Evolutionary conservation across 441 rosid species (phyloP), one percentile per base, ranked within the genome.

Genomic region (Jatropha podagrica): DNA sequence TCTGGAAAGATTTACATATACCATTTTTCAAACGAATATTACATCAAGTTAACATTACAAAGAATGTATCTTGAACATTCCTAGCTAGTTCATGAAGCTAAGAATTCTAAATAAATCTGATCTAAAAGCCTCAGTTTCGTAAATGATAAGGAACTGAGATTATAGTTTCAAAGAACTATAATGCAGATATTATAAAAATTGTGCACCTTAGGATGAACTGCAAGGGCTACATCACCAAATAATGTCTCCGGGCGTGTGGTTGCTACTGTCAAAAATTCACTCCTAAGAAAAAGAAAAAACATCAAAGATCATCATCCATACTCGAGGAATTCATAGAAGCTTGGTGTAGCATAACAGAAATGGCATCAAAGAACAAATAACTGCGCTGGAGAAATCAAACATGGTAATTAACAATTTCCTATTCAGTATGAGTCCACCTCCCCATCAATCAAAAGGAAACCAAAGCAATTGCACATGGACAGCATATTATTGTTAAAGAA

Each of bases 201-300:
- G 56, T 9, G 46, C 75, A 95, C 99, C 95, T 90, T 78, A 74
- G 99, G 99, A 89, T 95, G 82, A 80, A 95, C 99, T 40, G 99
- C 97, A 68, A 95, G 54, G 48, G 99, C 99, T 62, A 93, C 99
- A 82, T 95, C 99, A 78, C 95, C 99, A 84, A 95, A 95, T 78
- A 95, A 80, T 77, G 99, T 95, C 88, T 95, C 99, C 38, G 99
- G 99, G 60, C 99, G 92, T 17, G 99, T 95, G 56, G 99, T 95
- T 81, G 99, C 97, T 77, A 95, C 81, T 32, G 94, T 95, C 83
- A 95, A 84, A 80, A 86, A 95, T 81, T 93, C 99, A 85, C 80
- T 83, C 86, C 99, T 95, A 73, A 62, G 84, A 40, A 86, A 78
- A 62, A 79, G 72, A 78, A 3, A 80, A 75, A 76, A 78, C 4